phyloP scores from a whole-genome alignment of 495 filamentous ascomycete species.

The Trypethelium eluteriae region DNA sequence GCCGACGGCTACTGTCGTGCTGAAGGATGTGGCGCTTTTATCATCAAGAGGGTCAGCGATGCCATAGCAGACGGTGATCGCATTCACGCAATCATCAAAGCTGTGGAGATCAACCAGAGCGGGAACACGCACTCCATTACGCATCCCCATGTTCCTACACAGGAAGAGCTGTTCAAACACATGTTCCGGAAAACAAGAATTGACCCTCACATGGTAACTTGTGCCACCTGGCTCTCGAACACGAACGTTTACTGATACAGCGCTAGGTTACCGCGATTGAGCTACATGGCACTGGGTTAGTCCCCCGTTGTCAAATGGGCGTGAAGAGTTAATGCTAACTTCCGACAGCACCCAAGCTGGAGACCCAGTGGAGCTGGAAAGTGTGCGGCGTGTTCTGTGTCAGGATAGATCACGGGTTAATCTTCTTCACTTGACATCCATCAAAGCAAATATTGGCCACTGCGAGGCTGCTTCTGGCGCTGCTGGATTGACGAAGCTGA shows the following conservation, averaged over 20 bases:
- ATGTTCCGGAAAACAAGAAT: constrained; percentile 16
- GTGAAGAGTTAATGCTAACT: not conserved
- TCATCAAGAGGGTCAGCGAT: constrained; percentile 13
- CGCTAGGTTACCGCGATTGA: constrained; percentile 3
- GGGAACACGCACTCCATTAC: constrained; percentile 14
- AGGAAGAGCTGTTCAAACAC: constrained; percentile 13
- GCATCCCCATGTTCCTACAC: constrained; percentile 12
- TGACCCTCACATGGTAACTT: constrained; percentile 9
- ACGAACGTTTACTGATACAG: constrained; percentile 5
- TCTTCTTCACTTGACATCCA: constrained; percentile 27
- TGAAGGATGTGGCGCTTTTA: constrained; percentile 12
- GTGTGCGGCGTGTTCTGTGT: constrained; percentile 27
- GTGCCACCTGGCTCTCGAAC: constrained; percentile 5
- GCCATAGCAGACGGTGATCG: constrained; percentile 15
- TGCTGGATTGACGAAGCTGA: constrained; percentile 32
- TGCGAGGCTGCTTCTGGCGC: constrained; percentile 32
- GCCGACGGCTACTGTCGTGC: constrained; percentile 19
- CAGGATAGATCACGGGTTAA: constrained; percentile 11
- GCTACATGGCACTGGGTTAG: constrained; percentile 10
- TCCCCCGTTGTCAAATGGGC: constrained; percentile 1
- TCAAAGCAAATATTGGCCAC: constrained; percentile 36
- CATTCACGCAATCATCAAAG: constrained; percentile 24
- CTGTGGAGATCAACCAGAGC: constrained; percentile 12
- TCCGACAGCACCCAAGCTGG: constrained; percentile 34
- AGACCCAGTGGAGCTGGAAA: constrained; percentile 33